phyloP scores from a whole-genome alignment of 495 filamentous ascomycete species.

The Thermochaetoides thermophila region DNA sequence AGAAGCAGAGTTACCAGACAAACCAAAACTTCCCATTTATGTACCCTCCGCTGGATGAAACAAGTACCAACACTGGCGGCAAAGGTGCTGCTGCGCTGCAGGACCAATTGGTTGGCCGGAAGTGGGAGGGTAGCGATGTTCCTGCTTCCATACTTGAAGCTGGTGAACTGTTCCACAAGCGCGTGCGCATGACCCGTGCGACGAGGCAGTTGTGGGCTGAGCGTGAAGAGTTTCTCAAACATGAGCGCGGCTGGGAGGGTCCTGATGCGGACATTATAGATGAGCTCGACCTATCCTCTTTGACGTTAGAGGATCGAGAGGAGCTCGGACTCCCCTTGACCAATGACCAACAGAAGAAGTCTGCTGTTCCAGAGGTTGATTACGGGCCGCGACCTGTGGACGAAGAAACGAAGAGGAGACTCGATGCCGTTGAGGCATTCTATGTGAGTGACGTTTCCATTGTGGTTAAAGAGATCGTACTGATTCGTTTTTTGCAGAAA shows the following conservation, averaged over 20 bases:
- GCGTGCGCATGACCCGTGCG: slow-evolving; percentile 78
- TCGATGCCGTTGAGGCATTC: slow-evolving; percentile 64
- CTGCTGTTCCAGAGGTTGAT: slow-evolving; percentile 21
- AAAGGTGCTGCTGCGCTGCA: slow-evolving; percentile 67
- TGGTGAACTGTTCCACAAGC: slow-evolving; percentile 76
- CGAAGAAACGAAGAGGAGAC: slow-evolving; percentile 42
- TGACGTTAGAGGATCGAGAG: slow-evolving; percentile 34
- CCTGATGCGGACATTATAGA: slow-evolving; percentile 34
- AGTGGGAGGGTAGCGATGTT: slow-evolving; percentile 83
- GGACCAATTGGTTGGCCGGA: slow-evolving; percentile 58
- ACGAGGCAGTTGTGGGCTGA: slow-evolving; percentile 93
- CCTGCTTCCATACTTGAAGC: slow-evolving; percentile 88
- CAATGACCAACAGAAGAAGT: slow-evolving; percentile 10
- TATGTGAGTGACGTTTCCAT: slow-evolving; percentile 50
- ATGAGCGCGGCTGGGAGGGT: slow-evolving; percentile 73
- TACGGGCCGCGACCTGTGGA: slow-evolving; percentile 38
- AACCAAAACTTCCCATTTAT: slow-evolving; percentile 98
- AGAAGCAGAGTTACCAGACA: slow-evolving; percentile 98
- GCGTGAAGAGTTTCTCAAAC: slow-evolving; percentile 76
- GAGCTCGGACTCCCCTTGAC: slow-evolving; percentile 21
- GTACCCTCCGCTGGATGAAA: slow-evolving; percentile 78
- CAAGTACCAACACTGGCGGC: slow-evolving; percentile 71
- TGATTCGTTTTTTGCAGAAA: slow-evolving; percentile 35
- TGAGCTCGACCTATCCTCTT: slow-evolving; percentile 33
- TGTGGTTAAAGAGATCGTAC: too few species aligned